These are phyloP conservation scores for Panicum miliaceum DNA, from an alignment of 176 grass and related monocot species.

Conservation along the genomic window DNA sequence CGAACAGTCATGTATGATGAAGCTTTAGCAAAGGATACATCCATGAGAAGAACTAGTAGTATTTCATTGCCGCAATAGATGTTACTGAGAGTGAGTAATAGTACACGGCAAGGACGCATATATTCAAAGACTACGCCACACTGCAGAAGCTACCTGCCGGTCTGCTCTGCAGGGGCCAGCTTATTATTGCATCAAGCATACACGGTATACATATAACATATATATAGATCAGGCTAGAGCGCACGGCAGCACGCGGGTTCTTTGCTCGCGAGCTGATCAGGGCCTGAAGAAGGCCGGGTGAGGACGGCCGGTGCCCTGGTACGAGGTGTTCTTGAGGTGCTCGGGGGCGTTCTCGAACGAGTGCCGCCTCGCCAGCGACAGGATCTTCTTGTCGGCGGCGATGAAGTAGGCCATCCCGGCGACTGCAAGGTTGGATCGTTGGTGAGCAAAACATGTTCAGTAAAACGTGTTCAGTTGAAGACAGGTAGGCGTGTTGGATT, in stretches of 20 bases:
- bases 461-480: not conserved
- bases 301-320: constrained; percentile 24
- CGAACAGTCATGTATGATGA: not conserved
- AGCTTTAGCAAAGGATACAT: not conserved
- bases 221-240: not conserved
- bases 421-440: constrained; percentile 44
- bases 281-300: constrained; percentile 48
- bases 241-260: not conserved
- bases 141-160: not conserved
- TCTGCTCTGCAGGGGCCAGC: constrained; percentile 8
- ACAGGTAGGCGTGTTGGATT: not conserved
- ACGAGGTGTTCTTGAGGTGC: constrained; percentile 53
- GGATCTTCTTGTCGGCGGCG: constrained; percentile 75
- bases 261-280: not conserved
- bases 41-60: not conserved
- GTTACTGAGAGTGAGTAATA: not conserved
- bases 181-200: not conserved
- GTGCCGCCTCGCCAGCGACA: constrained; percentile 63
- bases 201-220: no score
- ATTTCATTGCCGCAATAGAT: not conserved
- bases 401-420: constrained; percentile 78
- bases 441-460: no score
- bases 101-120: not conserved
- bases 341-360: constrained; percentile 47
- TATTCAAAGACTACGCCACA: not conserved